phyloP scores from a whole-genome alignment of 2,329 filamentous ascomycete species.

The Aspergillus sp. region DNA sequence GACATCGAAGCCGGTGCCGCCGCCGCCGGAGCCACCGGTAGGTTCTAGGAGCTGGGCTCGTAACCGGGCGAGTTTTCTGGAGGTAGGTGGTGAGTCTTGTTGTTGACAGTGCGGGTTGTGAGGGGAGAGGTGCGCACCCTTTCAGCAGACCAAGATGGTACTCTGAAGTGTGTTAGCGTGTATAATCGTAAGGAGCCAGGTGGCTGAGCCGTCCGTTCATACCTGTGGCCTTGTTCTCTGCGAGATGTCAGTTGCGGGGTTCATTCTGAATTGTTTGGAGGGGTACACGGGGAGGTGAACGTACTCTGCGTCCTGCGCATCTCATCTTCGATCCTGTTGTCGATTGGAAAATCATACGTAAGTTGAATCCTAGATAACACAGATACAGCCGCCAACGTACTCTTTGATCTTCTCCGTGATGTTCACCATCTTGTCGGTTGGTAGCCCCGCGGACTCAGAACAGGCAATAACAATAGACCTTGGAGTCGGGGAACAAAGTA shows the following conservation, averaged over 20 bases:
- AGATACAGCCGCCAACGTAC: conserved; percentile 47
- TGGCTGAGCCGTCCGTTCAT: conserved; percentile 36
- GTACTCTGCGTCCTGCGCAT: conserved; percentile 98
- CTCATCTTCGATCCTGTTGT: conserved; percentile 91
- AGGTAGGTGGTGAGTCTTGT: background rate
- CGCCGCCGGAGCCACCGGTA: conserved; percentile 72
- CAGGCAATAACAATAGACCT: background rate
- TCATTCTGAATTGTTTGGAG: conserved; percentile 8
- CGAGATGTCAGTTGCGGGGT: conserved; percentile 33
- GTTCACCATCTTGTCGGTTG: conserved; percentile 75
- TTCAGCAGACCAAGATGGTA: conserved; percentile 97
- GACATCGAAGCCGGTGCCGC: conserved; percentile 81
- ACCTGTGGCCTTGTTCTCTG: conserved; percentile 99
- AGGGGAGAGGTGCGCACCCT: conserved; percentile 59
- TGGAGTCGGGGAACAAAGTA: background rate
- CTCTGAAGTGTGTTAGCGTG: conserved; percentile 55
- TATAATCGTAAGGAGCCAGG: background rate
- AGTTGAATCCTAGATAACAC: conserved; percentile 1
- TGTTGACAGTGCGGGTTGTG: background rate
- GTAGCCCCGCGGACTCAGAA: conserved; percentile 23
- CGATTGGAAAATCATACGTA: conserved; percentile 10
- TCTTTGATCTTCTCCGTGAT: conserved; percentile 99
- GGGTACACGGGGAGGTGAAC: conserved; percentile 25
- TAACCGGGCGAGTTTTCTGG: conserved; percentile 89
- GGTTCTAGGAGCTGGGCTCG: conserved; percentile 94